Evolutionary conservation across 2,329 filamentous ascomycete species (phyloP).

Genomic region (Diatrype stigma): DNA sequence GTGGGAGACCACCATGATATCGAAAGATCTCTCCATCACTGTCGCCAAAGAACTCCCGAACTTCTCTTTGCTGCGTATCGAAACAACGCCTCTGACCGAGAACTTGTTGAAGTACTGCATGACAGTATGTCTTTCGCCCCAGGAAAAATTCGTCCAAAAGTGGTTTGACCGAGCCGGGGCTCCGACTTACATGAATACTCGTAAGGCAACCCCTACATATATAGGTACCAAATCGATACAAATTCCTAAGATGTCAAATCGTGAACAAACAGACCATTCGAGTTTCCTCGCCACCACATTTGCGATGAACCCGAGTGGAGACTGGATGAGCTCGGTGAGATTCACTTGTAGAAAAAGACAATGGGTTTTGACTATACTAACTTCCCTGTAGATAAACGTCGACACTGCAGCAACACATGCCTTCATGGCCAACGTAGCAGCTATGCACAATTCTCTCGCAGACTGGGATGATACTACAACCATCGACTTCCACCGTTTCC

Average conservation of each 20-base stretch:
- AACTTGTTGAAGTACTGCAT: slow-evolving; percentile 29
- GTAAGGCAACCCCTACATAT: slow-evolving; percentile 12
- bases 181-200: slow-evolving; percentile 29
- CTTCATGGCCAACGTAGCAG: slow-evolving; percentile 29
- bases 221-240: not conserved
- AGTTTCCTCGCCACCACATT: slow-evolving; percentile 29
- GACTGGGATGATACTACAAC: slow-evolving; percentile 29
- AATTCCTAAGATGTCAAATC: not conserved
- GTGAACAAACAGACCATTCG: slow-evolving; percentile 20
- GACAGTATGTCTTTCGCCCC: slow-evolving; percentile 28
- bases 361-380: not conserved
- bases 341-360: not conserved
- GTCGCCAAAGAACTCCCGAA: slow-evolving; percentile 27
- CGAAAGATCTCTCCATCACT: slow-evolving; percentile 25
- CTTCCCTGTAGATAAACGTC: slow-evolving; percentile 23
- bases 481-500: slow-evolving; percentile 30
- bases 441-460: slow-evolving; percentile 31
- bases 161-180: slow-evolving; percentile 28
- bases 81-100: slow-evolving; percentile 29
- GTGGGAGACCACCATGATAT: slow-evolving; percentile 22
- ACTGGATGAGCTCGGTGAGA: slow-evolving; percentile 27
- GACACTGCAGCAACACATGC: slow-evolving; percentile 29
- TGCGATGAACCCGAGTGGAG: slow-evolving; percentile 29
- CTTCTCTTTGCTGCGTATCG: slow-evolving; percentile 27
- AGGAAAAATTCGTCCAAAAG: slow-evolving; percentile 26